A percentile compares a stretch with the other conserved stretches of the same genome.
These are phyloP conservation scores for Areca catechu DNA, from an alignment of 176 grass and related monocot species.

Conservation along the genomic window DNA sequence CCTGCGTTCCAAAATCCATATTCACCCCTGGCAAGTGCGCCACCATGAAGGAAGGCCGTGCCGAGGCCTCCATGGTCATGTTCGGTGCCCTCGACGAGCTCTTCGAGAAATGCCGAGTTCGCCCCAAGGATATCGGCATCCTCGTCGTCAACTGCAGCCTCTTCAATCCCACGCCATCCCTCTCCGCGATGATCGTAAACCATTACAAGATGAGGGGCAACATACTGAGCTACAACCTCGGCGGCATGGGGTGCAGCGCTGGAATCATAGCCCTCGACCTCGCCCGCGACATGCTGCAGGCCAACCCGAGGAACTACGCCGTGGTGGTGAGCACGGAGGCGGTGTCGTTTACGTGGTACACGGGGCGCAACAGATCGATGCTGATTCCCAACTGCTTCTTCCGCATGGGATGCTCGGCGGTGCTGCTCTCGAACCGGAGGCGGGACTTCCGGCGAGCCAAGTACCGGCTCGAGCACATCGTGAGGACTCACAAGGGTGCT, in stretches of 20 bases:
- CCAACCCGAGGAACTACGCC: slow-evolving; percentile 39
- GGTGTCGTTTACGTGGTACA: slow-evolving; percentile 77
- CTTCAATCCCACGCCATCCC: slow-evolving; percentile 70
- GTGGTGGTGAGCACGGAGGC: slow-evolving; percentile 71
- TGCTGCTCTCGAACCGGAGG: slow-evolving; percentile 54
- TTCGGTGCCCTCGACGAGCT: slow-evolving; percentile 11
- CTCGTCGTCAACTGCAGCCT: slow-evolving; percentile 76
- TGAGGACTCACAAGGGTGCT: slow-evolving; percentile 68
- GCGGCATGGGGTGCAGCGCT: slow-evolving; percentile 73
- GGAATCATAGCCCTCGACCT: slow-evolving; percentile 71
- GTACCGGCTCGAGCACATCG: slow-evolving; percentile 60
- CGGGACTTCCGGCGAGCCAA: slow-evolving; percentile 51
- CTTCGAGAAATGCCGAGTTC: too few species aligned
- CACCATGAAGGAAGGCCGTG: slow-evolving; percentile 17
- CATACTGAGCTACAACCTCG: slow-evolving; percentile 70
- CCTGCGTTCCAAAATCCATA: slow-evolving; percentile 1
- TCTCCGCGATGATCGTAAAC: slow-evolving; percentile 68
- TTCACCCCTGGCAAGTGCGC: background rate
- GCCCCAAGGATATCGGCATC: slow-evolving; percentile 32
- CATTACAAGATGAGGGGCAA: slow-evolving; percentile 58
- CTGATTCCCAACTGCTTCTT: slow-evolving; percentile 79
- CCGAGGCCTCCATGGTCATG: slow-evolving; percentile 8
- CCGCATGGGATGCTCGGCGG: slow-evolving; percentile 57
- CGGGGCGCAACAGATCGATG: slow-evolving; percentile 66
- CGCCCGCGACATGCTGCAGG: slow-evolving; percentile 66